Percentiles rank a stretch among this genome's conserved stretches.
These are phyloP conservation scores for Solanum habrochaites DNA, from an alignment of 257 asterid species.

Conservation along the genomic window DNA sequence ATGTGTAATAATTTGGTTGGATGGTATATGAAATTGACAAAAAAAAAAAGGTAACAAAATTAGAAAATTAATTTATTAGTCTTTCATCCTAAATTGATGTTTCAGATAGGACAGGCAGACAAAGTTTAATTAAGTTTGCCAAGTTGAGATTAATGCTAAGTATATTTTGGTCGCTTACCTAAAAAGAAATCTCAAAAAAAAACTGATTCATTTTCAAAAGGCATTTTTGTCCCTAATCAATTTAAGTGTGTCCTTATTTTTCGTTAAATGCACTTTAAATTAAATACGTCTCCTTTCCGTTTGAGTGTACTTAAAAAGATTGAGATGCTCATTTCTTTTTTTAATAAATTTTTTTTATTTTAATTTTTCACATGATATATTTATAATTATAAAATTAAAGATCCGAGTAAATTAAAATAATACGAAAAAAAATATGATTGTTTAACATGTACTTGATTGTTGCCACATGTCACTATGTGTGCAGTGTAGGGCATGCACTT, in stretches of 20 bases:
- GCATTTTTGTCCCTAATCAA: neutral
- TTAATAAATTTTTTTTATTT: too few species aligned
- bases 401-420: too few species aligned
- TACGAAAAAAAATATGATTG: neutral
- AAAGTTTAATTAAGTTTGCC: neutral
- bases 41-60: neutral
- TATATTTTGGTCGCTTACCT: conserved; percentile 22
- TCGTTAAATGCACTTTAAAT: neutral
- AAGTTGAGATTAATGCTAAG: neutral
- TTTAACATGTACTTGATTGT: neutral
- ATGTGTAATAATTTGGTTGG: too few species aligned
- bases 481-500: neutral
- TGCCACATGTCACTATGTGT: neutral
- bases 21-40: too few species aligned
- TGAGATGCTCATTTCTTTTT: too few species aligned
- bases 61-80: neutral
- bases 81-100: neutral
- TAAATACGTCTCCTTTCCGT: neutral
- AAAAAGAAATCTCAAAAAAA: conserved; percentile 4
- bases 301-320: too few species aligned
- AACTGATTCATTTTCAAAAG: neutral
- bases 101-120: neutral
- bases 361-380: too few species aligned
- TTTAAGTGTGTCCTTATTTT: neutral
- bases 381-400: too few species aligned